These are phyloP conservation scores for Gnaphalium uliginosum DNA, from an alignment of 129 eudicot species.

Conservation along the genomic window DNA sequence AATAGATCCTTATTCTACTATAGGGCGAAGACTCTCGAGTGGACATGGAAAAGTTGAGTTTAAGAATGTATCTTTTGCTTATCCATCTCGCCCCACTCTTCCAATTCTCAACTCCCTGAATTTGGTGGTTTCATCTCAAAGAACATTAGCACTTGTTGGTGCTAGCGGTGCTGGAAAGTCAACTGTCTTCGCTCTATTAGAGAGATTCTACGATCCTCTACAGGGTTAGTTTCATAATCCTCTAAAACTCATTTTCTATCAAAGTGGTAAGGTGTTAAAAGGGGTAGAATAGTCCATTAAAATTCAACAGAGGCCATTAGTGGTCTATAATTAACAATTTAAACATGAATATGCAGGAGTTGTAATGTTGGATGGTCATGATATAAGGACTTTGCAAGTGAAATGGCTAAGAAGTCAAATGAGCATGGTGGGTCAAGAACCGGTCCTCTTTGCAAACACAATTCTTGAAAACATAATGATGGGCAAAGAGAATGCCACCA, in stretches of 20 bases:
- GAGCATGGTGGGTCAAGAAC: slow-evolving; percentile 96
- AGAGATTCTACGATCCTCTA: slow-evolving; percentile 78
- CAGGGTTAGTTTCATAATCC: slow-evolving; percentile 40
- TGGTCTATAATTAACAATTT: too few relatives aligned
- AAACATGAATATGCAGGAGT: slow-evolving; percentile 41
- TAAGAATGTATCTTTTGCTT: slow-evolving; percentile 56
- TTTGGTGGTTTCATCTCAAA: slow-evolving; percentile 59
- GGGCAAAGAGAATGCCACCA: slow-evolving; percentile 79
- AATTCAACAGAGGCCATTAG: not conserved
- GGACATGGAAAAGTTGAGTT: slow-evolving; percentile 67
- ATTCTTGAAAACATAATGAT: slow-evolving; percentile 80
- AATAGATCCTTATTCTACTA: slow-evolving; percentile 69
- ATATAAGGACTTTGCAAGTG: slow-evolving; percentile 71
- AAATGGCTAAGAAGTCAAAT: slow-evolving; percentile 86
- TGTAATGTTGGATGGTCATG: slow-evolving; percentile 72
- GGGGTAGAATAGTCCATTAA: not conserved
- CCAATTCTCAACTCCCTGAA: slow-evolving; percentile 65
- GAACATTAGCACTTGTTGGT: slow-evolving; percentile 73
- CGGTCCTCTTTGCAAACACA: slow-evolving; percentile 66
- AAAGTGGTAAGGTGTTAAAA: not conserved
- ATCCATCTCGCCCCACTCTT: slow-evolving; percentile 76
- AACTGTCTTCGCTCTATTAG: slow-evolving; percentile 77
- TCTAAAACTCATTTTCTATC: not conserved
- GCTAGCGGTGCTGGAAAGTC: slow-evolving; percentile 92
- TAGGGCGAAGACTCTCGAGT: slow-evolving; percentile 60